Evolutionary conservation across 208 protist genomes (phyloP), one percentile per base, ranked within the genome.

Genomic region (Angomonas desouzai): DNA sequence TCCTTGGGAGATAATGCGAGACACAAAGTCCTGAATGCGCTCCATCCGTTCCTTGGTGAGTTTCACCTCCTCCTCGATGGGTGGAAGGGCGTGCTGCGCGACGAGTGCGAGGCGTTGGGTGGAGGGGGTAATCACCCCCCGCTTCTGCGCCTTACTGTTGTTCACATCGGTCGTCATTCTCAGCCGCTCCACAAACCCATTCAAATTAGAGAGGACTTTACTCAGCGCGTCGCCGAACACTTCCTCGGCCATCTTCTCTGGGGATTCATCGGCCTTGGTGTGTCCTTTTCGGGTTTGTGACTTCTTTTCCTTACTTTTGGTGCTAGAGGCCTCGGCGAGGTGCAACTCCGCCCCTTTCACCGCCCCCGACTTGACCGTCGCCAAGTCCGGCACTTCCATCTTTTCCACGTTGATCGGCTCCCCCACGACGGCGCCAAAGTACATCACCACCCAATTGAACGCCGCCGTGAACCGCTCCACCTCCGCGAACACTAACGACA

Each of bases 371-470:
- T 61, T 61, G 40, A 72, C 20, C 9, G 23, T 2, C 20, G 36
- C 28, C 48, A 13, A 51, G 16, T 60, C 47, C 4, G 51, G 18
- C 6, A 76, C 66, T 28, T 90, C 81, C 18, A 89, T 56, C 9
- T 92, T 83, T 29, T 91, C 86, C 38, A 90, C 70, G 16, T 63
- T 29, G 36, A 81, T 61, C n/a, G 85, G 82, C 64, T 92, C 85
- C 22, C 71, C 72, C 1, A 79, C 68, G 28, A 84, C 55, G 30
- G 75, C 70, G 59, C 69, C 66, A 51, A 92, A 91, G 76, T 90
- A 91, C 20, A 89, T 74, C n/a, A 76, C 55, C n/a, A 75, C 72
- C n/a, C 88, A 53, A 58, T 89, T 85, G 34, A 81, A 20, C 40
- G 73, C 74, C 18, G 76, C 36, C 22, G 77, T 25, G 48, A 92